A percentile compares a stretch with the other conserved stretches of the same genome.
These are phyloP conservation scores for Fagus crenata DNA, from an alignment of 306 rosid species.

Conservation along the genomic window DNA sequence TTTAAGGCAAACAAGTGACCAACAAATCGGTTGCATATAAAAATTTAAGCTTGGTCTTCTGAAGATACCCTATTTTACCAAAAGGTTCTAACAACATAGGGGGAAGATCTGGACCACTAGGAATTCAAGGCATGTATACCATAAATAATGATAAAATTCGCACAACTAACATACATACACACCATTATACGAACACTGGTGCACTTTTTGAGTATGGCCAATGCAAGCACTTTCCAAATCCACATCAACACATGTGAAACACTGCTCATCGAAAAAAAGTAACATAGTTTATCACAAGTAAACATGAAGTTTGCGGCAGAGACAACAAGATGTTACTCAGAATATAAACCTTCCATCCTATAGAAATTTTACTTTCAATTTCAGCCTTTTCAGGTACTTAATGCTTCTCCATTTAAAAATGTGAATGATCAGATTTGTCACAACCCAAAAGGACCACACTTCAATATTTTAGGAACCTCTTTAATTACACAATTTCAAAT, in stretches of 20 bases:
- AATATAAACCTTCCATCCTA: background rate
- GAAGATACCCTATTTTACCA: background rate
- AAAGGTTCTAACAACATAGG: background rate
- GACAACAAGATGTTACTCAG: background rate
- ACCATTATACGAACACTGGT: background rate
- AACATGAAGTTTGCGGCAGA: slow-evolving; percentile 1
- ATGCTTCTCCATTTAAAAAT: background rate
- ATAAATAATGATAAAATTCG: background rate
- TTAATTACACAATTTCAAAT: background rate
- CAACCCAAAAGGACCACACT: background rate
- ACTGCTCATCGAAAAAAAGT: background rate
- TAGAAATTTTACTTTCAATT: background rate
- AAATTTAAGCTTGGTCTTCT: background rate
- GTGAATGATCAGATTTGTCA: background rate
- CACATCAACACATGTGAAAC: background rate
- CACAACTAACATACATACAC: background rate
- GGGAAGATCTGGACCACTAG: background rate
- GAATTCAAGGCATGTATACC: background rate
- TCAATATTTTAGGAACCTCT: background rate
- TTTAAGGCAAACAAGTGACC: background rate
- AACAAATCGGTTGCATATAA: background rate
- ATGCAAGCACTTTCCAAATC: background rate
- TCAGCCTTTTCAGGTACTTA: background rate
- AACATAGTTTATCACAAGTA: background rate
- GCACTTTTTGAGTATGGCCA: background rate